phyloP scores from a whole-genome alignment of 2,329 filamentous ascomycete genomes.

The Arthrobotrys musiformis region DNA sequence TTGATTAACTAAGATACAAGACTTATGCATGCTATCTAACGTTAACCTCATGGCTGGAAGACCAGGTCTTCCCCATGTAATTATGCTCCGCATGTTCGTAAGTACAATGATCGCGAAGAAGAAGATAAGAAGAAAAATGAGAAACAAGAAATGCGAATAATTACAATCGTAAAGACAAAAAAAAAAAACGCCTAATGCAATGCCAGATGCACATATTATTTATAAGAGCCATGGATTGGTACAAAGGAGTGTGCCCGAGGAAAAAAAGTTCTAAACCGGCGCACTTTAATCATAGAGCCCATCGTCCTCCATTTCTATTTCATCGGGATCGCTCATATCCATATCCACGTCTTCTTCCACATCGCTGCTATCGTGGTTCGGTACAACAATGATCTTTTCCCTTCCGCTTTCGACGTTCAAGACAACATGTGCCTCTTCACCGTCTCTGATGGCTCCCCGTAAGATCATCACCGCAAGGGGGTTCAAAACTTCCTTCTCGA shows the following conservation, averaged over 20 bases:
- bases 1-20: background rate
- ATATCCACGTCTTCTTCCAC: slow-evolving; percentile 72
- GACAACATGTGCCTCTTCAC: slow-evolving; percentile 82
- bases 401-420: slow-evolving; percentile 69
- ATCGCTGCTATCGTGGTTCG: slow-evolving; percentile 80
- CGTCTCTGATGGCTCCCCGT: slow-evolving; percentile 83
- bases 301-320: slow-evolving; percentile 67
- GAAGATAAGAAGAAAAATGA: background rate
- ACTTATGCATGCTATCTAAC: background rate
- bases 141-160: slow-evolving; percentile 1
- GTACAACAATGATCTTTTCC: slow-evolving; percentile 80
- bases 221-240: background rate
- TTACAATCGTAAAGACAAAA: slow-evolving; percentile 26
- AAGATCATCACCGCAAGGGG: slow-evolving; percentile 90
- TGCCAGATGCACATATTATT: slow-evolving; percentile 6
- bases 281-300: slow-evolving; percentile 71
- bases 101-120: background rate
- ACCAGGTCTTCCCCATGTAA: no score
- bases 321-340: slow-evolving; percentile 78
- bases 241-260: background rate
- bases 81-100: no score
- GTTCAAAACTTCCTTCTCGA: slow-evolving; percentile 98
- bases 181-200: slow-evolving; percentile 7
- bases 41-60: background rate
- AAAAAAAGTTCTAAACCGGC: background rate